Base-by-base conservation (phyloP, 192 early-diverging fungal species). In the Entomortierella lignicola region DNA sequence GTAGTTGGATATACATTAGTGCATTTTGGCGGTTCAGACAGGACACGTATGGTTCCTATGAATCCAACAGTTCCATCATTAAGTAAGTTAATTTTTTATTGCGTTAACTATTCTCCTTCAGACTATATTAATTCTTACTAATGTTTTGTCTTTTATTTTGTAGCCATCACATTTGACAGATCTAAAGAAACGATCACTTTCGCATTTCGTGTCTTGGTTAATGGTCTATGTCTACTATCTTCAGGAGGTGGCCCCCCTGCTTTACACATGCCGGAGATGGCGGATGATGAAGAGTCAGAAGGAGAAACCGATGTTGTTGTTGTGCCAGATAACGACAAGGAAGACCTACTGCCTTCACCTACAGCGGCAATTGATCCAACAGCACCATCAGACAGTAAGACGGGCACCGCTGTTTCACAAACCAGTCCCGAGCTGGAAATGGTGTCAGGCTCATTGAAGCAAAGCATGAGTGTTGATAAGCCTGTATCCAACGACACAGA, bases 21-120 rank as follows among this genome's bases (percentile, higher is more conserved):
- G 29, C 74, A 77, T 23, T 77, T 77, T 62, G 74, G 74, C 5
- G 74, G 74, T 2, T 69, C 74, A 17, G 74, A 77, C 27, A 39
- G 74, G 13, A 77, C 74, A 13, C 52, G 74, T 8, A 77, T 77
- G 74, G 74, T 77, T 18, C 74, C 74, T 12, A 77, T 77, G 74
- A 77, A 77, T 39, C 74, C 74, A 27, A 77, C 74, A 3, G 74
- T 77, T 12, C 74, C 74, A 12, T 77, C 67, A 21, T 59, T 77
- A 15, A 69, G 74, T 77, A 77, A 69, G 74, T 53, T 30, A 0
- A 42, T 55, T 11, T 48, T n/a, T 34, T 0, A 20, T 21, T 39
- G 11, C 11, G 44, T 4, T 32, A n/a, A 59, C 1, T 26, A 48
- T 52, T n/a, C 29, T 17, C 17, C 21, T 8, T 52, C 47, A 34